Percentiles rank a stretch among this genome's conserved stretches.
Conservation (phyloP, 148 eudicot genomes). For the Linanthus parryae region DNA sequence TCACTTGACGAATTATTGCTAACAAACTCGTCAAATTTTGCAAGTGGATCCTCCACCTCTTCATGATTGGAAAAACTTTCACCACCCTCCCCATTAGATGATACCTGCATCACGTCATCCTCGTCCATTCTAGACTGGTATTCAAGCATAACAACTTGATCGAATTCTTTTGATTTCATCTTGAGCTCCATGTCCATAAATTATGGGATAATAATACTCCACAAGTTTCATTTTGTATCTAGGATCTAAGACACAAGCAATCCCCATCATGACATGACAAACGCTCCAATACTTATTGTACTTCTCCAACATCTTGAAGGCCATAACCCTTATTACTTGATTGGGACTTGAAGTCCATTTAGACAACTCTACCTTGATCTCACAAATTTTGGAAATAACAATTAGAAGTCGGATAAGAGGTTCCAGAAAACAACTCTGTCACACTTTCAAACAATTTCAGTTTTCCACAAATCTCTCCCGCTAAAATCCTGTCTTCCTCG, state of each 20-base stretch:
- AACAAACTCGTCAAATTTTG: neutral
- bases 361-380: conserved; percentile 1
- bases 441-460: conserved; percentile 5
- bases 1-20: neutral
- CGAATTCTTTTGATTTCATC: too few species aligned
- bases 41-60: neutral
- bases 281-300: conserved; percentile 5
- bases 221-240: conserved; percentile 1
- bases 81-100: neutral
- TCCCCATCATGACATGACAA: neutral
- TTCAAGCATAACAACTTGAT: too few species aligned
- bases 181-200: too few species aligned
- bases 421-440: conserved; percentile 1
- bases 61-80: neutral
- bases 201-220: neutral
- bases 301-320: neutral
- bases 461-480: conserved; percentile 5
- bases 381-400: conserved; percentile 1
- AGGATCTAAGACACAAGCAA: conserved; percentile 1
- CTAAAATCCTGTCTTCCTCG: conserved; percentile 12
- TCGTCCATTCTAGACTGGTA: too few species aligned
- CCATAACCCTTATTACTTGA: neutral
- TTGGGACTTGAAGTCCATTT: neutral
- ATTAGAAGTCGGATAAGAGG: conserved; percentile 2
- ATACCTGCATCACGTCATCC: too few species aligned